Percentiles rank a stretch among this genome's conserved stretches.
Conservation (phyloP, 345 rosid genomes). For the Brassica nigra region DNA sequence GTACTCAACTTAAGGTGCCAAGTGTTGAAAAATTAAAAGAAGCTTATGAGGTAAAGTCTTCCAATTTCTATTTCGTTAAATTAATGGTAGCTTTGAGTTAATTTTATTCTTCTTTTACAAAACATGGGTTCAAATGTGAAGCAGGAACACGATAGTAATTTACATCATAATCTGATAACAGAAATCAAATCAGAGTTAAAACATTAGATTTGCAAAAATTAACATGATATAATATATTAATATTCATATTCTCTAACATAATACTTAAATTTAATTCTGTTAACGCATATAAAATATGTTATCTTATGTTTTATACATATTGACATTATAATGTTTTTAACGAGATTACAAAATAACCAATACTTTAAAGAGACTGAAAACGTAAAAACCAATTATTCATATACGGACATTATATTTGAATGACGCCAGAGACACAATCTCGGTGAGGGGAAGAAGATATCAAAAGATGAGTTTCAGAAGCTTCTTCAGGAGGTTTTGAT, state of each 20-base stretch:
- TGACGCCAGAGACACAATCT: conserved; percentile 43
- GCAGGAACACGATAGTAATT: background rate
- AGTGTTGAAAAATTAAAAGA: conserved; percentile 31
- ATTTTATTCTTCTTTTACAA: background rate
- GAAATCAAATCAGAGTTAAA: background rate
- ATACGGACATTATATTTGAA: background rate
- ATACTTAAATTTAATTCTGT: background rate
- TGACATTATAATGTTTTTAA: too few relatives aligned
- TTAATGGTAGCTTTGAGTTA: background rate
- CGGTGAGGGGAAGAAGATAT: conserved; percentile 37
- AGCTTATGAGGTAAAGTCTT: conserved; percentile 48
- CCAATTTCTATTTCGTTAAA: background rate
- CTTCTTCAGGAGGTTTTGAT: conserved; percentile 60
- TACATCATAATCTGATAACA: background rate
- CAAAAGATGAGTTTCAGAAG: conserved; percentile 62
- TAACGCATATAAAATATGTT: background rate
- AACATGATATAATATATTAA: background rate
- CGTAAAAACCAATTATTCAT: background rate
- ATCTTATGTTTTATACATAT: background rate
- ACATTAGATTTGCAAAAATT: background rate
- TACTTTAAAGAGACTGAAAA: too few relatives aligned
- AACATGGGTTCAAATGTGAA: background rate
- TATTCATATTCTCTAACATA: background rate
- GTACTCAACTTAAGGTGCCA: conserved; percentile 72
- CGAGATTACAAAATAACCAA: background rate